Evolutionary conservation across 108 stramenopile species (phyloP).

Genomic region (Cyclotella atomus): DNA sequence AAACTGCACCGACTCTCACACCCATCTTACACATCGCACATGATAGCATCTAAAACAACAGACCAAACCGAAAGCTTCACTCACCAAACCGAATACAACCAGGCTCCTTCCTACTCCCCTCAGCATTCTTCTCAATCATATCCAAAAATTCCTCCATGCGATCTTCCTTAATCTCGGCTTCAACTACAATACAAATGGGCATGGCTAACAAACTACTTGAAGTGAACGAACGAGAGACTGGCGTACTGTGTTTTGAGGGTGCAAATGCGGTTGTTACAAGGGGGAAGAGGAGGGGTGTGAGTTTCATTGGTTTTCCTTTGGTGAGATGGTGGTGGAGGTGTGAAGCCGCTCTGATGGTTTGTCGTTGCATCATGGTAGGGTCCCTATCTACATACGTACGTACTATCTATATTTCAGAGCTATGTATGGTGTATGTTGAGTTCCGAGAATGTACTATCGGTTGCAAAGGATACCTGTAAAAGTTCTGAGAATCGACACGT

Average conservation of each 20-base stretch:
- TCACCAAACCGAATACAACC: constrained; percentile 85
- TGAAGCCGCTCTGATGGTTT: background rate
- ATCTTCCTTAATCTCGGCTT: constrained; percentile 78
- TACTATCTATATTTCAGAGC: too few species aligned
- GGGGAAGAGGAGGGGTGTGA: constrained; percentile 4
- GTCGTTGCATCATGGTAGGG: background rate
- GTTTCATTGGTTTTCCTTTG: background rate
- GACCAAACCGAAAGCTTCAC: constrained; percentile 17
- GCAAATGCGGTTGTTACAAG: constrained; percentile 32
- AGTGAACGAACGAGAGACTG: constrained; percentile 8
- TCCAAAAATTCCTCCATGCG: constrained; percentile 84
- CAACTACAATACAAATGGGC: constrained; percentile 80
- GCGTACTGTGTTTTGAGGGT: constrained; percentile 2
- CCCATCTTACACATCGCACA: background rate
- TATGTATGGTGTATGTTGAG: too few species aligned
- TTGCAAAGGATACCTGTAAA: background rate
- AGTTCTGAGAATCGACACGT: background rate
- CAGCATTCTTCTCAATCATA: constrained; percentile 84
- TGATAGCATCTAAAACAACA: background rate
- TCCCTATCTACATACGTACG: too few species aligned
- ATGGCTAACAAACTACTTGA: constrained; percentile 14
- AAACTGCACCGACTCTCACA: too few species aligned
- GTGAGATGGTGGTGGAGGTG: background rate
- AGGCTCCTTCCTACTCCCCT: constrained; percentile 72
- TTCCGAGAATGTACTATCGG: background rate